Evolutionary conservation across 176 grass and related monocot genomes (phyloP).

Genomic region (Carex parvula): DNA sequence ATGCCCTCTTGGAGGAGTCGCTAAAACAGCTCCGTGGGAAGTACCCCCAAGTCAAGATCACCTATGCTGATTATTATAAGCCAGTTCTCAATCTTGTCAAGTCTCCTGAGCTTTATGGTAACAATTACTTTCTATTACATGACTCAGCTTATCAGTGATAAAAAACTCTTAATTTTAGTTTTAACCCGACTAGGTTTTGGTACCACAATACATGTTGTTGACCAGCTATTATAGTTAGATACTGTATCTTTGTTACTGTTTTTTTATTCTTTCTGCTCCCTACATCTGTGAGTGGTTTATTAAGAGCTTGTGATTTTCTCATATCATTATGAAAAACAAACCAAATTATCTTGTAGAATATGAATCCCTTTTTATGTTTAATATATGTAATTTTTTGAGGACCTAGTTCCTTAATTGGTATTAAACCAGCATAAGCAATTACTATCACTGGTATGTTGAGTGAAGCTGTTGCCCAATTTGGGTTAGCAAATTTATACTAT

Average conservation of each 20-base stretch:
- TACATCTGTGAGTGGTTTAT: neutral
- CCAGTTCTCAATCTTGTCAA: slow-evolving; percentile 41
- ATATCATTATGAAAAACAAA: too few species aligned
- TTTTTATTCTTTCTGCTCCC: neutral
- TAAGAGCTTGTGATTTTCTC: too few species aligned
- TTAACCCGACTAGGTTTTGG: neutral
- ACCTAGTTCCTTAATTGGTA: too few species aligned
- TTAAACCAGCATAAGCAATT: too few species aligned
- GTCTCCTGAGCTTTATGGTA: slow-evolving; percentile 43
- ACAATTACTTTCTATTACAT: neutral
- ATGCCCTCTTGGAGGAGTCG: slow-evolving; percentile 31
- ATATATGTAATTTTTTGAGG: too few species aligned
- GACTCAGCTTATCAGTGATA: neutral
- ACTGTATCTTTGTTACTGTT: neutral
- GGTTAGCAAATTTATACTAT: too few species aligned
- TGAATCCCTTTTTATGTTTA: too few species aligned
- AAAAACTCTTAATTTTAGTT: neutral
- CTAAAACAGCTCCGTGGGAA: slow-evolving; percentile 26
- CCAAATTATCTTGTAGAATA: too few species aligned
- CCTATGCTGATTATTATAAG: slow-evolving; percentile 48
- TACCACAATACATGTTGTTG: neutral
- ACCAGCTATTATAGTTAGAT: neutral
- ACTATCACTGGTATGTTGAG: too few species aligned
- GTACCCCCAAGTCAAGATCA: slow-evolving; percentile 30
- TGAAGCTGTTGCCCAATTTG: too few species aligned